Evolutionary conservation across 768 basidiomycete genomes (phyloP), one percentile per base, ranked within the genome.

Genomic region (Mycena pura): DNA sequence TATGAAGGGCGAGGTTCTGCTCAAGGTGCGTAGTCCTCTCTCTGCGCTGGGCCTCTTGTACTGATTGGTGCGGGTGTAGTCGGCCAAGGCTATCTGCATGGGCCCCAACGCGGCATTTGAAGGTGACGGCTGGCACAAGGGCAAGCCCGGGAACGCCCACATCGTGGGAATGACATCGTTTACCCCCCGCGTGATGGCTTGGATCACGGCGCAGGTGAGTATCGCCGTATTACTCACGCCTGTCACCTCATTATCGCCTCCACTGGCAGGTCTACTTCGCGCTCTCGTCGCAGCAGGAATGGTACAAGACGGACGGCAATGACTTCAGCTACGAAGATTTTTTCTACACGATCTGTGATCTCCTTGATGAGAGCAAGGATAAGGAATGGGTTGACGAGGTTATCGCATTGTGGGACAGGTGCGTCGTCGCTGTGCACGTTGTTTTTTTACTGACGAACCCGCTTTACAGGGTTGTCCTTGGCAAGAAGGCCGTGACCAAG

Each of bases 61-160:
- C 3, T 41, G 10, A 36, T 39, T 45, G 3, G 24, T 31, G 24
- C 10, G 7, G 19, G 5, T 21, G 22, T 6, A 58, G 57, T 15
- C 57, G 7, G 57, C 39, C 13, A 58, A 58, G 39, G 39, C 57
- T 2, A 29, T 58, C 28, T 43, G 32, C 10, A 58, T 58, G 57
- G 57, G 57, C 1, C 57, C 57, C 10, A 24, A 41, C 0, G 11
- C 47, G 5, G 57, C 28, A 3, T 31, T 58, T 1, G 39, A 49
- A 34, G 47, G 47, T 6, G 57, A 58, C 39, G 57, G 57, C 14
- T 58, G 50, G 19, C 57, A 58, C 29, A 48, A 50, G n/a, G 57
- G 57, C 39, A 31, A 14, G 38, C 49, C 49, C 24, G 34, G 34
- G 34, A 51, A 38, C 25, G 49, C 49, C 14, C 25, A 9, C 6